Evolutionary conservation across 129 eudicot genomes (phyloP), one percentile per base, ranked within the genome.

Genomic region (Tanacetum coccineum): DNA sequence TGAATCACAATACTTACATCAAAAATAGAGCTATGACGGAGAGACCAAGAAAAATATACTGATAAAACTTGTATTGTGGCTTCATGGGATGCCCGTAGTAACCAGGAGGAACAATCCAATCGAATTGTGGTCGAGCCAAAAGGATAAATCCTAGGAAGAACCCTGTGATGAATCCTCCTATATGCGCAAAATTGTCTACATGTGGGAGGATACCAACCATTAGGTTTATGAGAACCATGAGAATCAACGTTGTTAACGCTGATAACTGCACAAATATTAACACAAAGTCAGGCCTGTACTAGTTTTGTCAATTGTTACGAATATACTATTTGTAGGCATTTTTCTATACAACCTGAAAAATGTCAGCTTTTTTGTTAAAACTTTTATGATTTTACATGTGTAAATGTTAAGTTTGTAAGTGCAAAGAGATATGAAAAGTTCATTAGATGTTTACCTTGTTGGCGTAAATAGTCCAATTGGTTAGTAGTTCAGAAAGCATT

Each of bases 101-200:
- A 68, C 87, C 88, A 9, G 83, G 73, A 70, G 81, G 87, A 58
- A 64, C 59, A 30, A 72, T 81, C 84, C 82, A 82, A 10, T 87
- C 86, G 52, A 62, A 84, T 2, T 86, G 96, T 1, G 92, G 98
- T 30, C 82, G 89, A 19, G 85, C 62, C 56, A 92, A 45, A 58
- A 88, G 73, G 11, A 92, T 47, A 65, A 86, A 92, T 3, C 98
- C 98, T 6, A 88, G 87, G 8, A 92, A 71, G 70, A 92, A 88
- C 5, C 96, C 98, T 9, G 96, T 75, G 57, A 74, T 19, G 47
- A 92, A 92, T 70, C 98, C 98, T 73, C 98, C 96, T 5, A 92
- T 46, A 59, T 91, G 96, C 1, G 98, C 95, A 48, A 83, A 91
- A 73, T 91, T 91, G 71, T 88, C 98, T 9, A 91, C 95, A 22